Conservation (phyloP, 345 rosid genomes). For the Camelina sativa region DNA sequence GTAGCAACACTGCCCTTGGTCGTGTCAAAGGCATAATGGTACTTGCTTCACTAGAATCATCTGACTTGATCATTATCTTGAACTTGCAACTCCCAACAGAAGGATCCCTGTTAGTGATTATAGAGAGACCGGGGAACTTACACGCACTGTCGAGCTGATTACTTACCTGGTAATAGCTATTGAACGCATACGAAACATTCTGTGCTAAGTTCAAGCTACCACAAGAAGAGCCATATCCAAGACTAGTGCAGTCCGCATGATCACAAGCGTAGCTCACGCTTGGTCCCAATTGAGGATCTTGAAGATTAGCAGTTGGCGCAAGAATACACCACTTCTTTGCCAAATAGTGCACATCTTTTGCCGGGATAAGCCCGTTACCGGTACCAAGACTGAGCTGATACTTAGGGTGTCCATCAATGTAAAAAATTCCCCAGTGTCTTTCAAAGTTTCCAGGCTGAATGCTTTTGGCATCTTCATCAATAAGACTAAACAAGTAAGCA, state of each 20-base stretch:
- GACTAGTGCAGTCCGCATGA: conserved; percentile 68
- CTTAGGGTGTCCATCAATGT: conserved; percentile 62
- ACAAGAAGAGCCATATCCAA: conserved; percentile 67
- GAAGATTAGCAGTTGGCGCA: conserved; percentile 53
- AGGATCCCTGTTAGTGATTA: conserved; percentile 49
- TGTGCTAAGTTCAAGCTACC: conserved; percentile 49
- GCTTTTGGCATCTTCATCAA: conserved; percentile 77
- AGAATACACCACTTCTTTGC: conserved; percentile 64
- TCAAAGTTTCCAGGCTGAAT: conserved; percentile 68
- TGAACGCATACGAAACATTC: conserved; percentile 71
- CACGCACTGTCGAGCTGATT: conserved; percentile 67
- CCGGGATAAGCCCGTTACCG: conserved; percentile 48
- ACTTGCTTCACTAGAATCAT: conserved; percentile 26
- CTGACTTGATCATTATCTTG: conserved; percentile 56
- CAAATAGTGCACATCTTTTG: conserved; percentile 53
- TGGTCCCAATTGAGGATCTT: conserved; percentile 53
- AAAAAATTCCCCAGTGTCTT: conserved; percentile 69
- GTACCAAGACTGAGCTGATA: conserved; percentile 50
- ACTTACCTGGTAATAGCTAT: conserved; percentile 62
- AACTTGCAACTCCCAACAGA: conserved; percentile 62
- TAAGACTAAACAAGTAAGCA: conserved; percentile 60
- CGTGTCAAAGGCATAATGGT: conserved; percentile 9
- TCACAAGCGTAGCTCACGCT: conserved; percentile 74
- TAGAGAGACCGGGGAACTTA: conserved; percentile 58
- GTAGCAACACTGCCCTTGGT: conserved; percentile 25